A percentile compares a stretch with the other conserved stretches of the same genome.
These are phyloP conservation scores for Psophocarpus tetragonolobus DNA, from an alignment of 306 rosid genomes.

Conservation along the genomic window DNA sequence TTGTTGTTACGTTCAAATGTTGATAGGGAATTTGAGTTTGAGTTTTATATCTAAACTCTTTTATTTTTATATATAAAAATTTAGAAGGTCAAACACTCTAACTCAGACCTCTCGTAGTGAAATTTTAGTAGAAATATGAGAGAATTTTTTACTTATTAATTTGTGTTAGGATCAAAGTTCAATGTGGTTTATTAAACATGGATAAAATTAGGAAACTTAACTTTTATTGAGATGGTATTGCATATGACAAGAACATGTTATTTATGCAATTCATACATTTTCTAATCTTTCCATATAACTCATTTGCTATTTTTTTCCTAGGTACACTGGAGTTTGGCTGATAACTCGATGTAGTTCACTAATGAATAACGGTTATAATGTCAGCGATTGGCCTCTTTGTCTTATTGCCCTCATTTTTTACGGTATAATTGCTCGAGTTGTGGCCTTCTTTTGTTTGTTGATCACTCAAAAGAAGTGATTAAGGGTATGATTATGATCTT, in stretches of 20 bases:
- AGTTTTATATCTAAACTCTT: background rate
- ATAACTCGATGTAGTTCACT: slow-evolving; percentile 80
- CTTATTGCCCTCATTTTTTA: slow-evolving; percentile 44
- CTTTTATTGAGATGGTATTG: background rate
- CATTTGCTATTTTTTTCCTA: slow-evolving; percentile 32
- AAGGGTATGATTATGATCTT: background rate
- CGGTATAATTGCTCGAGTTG: slow-evolving; percentile 48
- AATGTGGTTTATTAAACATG: background rate
- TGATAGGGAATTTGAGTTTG: background rate
- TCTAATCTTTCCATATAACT: slow-evolving; percentile 4
- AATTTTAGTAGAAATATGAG: background rate
- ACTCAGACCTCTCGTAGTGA: background rate
- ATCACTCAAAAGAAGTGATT: slow-evolving; percentile 34
- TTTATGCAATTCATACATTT: background rate
- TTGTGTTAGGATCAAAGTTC: background rate
- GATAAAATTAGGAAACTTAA: background rate
- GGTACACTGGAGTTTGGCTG: slow-evolving; percentile 88
- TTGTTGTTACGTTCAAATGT: background rate
- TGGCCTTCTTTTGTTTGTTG: slow-evolving; percentile 51
- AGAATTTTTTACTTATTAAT: background rate
- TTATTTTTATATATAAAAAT: background rate
- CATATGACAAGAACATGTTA: background rate
- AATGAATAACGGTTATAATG: slow-evolving; percentile 50
- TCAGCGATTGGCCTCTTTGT: slow-evolving; percentile 64
- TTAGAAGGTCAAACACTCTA: background rate